Base-by-base conservation (phyloP, 495 filamentous ascomycete species). In the Talaromyces proteolyticus region DNA sequence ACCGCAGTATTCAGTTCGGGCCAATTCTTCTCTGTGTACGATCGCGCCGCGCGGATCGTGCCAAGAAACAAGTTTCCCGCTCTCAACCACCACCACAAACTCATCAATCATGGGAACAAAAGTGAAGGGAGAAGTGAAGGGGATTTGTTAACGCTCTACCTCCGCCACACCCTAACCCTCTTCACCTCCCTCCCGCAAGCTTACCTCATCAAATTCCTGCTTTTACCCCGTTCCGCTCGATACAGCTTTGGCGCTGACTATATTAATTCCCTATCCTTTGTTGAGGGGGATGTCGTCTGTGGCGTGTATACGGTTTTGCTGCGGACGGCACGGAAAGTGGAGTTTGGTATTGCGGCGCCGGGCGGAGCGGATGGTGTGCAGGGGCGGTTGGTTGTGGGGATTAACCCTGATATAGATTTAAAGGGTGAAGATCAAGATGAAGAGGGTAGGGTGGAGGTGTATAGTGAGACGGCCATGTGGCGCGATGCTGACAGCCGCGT, bases 131-230 rank as follows among this genome's bases (percentile, higher is more conserved):
- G 4, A 34, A 34, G 14, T 14, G 45, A 47, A 4, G 44, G 51
- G 0, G 21, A 54, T 3, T 53, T 70, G 5, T 56, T 72, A 29
- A 62, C 53, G 12, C 49, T 53, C 6, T 57, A 69, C 4, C 48
- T 66, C 3, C 66, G 64, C 8, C 64, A 61, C 49, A 72, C 69
- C 22, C 69, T 72, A 66, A 57, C 42, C n/a, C n/a, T n/a, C n/a
- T n/a, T n/a, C n/a, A n/a, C n/a, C n/a, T n/a, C n/a, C n/a, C n/a
- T n/a, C n/a, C n/a, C n/a, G n/a, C n/a, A n/a, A n/a, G n/a, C n/a
- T n/a, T n/a, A n/a, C n/a, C n/a, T n/a, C n/a, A n/a, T n/a, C n/a
- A n/a, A n/a, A n/a, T n/a, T n/a, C n/a, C n/a, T n/a, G n/a, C n/a
- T n/a, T n/a, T n/a, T n/a, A n/a, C n/a, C n/a, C n/a, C n/a, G n/a